A percentile compares a stretch with the other conserved stretches of the same genome.
Evolutionary conservation across 1,284 basidiomycete species (phyloP).

Genomic region (Tetrapyrgos nigripes): DNA sequence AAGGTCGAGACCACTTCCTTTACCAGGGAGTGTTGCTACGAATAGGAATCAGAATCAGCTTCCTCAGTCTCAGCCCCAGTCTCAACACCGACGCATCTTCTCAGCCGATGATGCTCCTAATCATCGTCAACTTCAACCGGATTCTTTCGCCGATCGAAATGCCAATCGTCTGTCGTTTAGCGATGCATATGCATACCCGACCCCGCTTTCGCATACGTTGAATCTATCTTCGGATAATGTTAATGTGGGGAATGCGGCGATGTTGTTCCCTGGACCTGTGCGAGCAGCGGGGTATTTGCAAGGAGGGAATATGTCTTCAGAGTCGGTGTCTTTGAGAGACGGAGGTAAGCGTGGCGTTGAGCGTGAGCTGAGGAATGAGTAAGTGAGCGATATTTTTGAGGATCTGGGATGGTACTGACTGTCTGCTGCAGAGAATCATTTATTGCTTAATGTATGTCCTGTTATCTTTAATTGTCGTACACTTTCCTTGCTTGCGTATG

Average conservation of each 20-base stretch:
- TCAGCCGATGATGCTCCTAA: neutral
- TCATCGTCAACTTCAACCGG: neutral
- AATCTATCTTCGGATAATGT: conserved; percentile 9
- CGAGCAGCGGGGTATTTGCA: conserved; percentile 3
- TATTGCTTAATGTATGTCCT: neutral
- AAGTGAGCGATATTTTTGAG: neutral
- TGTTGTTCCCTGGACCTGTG: conserved; percentile 8
- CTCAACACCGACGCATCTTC: conserved; percentile 8
- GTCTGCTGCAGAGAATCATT: neutral
- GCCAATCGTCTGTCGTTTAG: conserved; percentile 2
- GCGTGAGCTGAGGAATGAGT: neutral
- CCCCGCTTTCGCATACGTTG: neutral
- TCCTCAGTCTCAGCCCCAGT: neutral
- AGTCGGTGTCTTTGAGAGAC: neutral
- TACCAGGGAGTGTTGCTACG: no score
- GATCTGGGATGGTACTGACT: neutral
- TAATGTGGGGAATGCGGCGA: neutral
- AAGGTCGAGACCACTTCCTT: neutral
- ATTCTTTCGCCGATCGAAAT: neutral
- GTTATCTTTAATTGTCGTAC: neutral
- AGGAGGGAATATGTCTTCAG: neutral
- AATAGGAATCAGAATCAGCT: no score
- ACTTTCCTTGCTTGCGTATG: neutral
- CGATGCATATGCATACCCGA: conserved; percentile 1
- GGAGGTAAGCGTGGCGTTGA: neutral